These are phyloP conservation scores for Xylaria sp. DNA, from an alignment of 2,329 filamentous ascomycete genomes.

Conservation along the genomic window DNA sequence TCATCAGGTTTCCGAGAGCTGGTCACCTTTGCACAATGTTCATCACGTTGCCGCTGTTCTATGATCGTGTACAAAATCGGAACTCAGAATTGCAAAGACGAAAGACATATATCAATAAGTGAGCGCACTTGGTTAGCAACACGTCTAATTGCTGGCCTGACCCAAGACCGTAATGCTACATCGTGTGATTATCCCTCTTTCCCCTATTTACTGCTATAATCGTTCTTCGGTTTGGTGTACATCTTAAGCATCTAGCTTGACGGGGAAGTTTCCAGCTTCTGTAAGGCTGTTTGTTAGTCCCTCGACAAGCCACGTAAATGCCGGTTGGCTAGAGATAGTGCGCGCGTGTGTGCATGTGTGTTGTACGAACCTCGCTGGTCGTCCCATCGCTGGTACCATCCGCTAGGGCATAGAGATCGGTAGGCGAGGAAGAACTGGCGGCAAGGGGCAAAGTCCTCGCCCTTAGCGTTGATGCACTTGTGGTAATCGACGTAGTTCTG, in stretches of 20 bases:
- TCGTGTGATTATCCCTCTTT: conserved; percentile 28
- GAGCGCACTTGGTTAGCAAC: conserved; percentile 19
- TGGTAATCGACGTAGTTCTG: conserved; percentile 99
- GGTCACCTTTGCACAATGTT: not conserved
- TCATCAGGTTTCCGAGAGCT: not conserved
- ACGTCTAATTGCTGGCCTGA: conserved; percentile 35
- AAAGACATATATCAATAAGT: conserved; percentile 15
- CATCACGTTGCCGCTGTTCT: not conserved
- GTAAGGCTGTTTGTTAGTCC: conserved; percentile 35
- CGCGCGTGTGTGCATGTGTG: not conserved
- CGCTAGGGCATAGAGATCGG: conserved; percentile 94
- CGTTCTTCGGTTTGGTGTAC: conserved; percentile 15
- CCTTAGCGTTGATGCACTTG: conserved; percentile 99
- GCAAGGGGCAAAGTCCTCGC: conserved; percentile 97
- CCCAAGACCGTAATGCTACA: conserved; percentile 39
- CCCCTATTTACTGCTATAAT: conserved; percentile 11
- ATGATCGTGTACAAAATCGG: not conserved
- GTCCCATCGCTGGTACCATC: conserved; percentile 95
- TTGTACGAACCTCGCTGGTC: conserved; percentile 83
- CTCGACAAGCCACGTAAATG: conserved; percentile 6
- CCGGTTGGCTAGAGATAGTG: not conserved
- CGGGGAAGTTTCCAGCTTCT: conserved; percentile 74
- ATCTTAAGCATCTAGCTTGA: conserved; percentile 63
- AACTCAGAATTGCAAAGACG: not conserved
- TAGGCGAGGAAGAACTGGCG: conserved; percentile 96